A percentile compares a stretch with the other conserved stretches of the same genome.
Conservation (phyloP, 2,329 filamentous ascomycete species). For the Cryphonectria radicalis region DNA sequence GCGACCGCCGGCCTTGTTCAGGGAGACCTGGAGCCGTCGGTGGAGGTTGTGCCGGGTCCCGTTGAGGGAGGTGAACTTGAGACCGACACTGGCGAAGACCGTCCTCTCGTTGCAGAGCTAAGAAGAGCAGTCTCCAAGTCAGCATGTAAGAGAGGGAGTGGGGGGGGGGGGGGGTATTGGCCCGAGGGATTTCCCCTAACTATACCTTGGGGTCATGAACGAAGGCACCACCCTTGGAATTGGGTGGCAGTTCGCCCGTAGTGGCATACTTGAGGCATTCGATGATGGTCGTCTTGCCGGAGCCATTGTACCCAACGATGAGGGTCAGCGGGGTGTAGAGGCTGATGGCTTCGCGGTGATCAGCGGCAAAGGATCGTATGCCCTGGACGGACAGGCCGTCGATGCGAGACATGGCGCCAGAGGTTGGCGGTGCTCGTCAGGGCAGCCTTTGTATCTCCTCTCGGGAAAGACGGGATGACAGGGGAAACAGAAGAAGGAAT, state of each 20-base stretch:
- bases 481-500: background rate
- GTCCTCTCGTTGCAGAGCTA: constrained; percentile 83
- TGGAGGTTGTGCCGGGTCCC: constrained; percentile 81
- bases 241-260: constrained; percentile 89
- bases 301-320: constrained; percentile 97
- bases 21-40: constrained; percentile 80
- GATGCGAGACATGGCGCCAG: constrained; percentile 69
- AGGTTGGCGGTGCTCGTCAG: constrained; percentile 20
- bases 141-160: background rate
- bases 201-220: constrained; percentile 91
- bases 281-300: constrained; percentile 98
- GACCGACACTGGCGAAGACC: constrained; percentile 87
- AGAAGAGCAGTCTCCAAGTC: background rate
- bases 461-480: no score
- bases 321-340: constrained; percentile 92
- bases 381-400: constrained; percentile 88
- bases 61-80: constrained; percentile 81
- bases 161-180: no score
- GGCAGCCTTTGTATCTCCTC: constrained; percentile 4
- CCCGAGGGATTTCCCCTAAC: no score
- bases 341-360: constrained; percentile 71
- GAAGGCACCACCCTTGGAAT: constrained; percentile 88
- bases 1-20: constrained; percentile 74
- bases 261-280: constrained; percentile 98
- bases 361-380: constrained; percentile 82